Percentiles rank a stretch among this genome's conserved stretches.
These are phyloP conservation scores for Trichosporon coremiiforme DNA, from an alignment of 1,284 basidiomycete genomes.

Conservation along the genomic window DNA sequence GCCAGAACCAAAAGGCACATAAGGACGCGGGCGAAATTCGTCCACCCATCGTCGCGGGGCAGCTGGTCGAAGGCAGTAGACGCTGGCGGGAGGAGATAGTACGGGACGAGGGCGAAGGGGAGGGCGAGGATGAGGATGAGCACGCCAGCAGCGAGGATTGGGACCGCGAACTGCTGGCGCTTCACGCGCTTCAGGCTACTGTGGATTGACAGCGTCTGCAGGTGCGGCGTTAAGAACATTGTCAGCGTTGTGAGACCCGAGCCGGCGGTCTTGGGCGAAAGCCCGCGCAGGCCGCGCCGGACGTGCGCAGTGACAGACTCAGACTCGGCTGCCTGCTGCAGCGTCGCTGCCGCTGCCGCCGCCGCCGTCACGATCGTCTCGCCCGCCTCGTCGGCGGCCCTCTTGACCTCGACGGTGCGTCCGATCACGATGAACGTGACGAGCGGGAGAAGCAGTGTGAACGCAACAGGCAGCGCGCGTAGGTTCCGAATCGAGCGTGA, in stretches of 20 bases:
- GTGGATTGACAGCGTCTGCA: slow-evolving; percentile 55
- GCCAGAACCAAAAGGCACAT: slow-evolving; percentile 48
- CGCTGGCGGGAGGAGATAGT: slow-evolving; percentile 50
- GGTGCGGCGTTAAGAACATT: slow-evolving; percentile 54
- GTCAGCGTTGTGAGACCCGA: slow-evolving; percentile 53
- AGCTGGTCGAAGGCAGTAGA: slow-evolving; percentile 45
- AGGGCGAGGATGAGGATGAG: slow-evolving; percentile 49
- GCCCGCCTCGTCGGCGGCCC: slow-evolving; percentile 36
- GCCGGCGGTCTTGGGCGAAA: slow-evolving; percentile 43
- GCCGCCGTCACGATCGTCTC: slow-evolving; percentile 14
- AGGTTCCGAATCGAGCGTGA: slow-evolving; percentile 41
- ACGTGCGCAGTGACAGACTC: slow-evolving; percentile 17
- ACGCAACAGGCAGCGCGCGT: slow-evolving; percentile 36
- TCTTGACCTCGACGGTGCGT: slow-evolving; percentile 52
- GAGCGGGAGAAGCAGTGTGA: slow-evolving; percentile 49
- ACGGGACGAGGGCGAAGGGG: slow-evolving; percentile 56
- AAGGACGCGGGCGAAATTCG: slow-evolving; percentile 52
- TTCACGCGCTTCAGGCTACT: slow-evolving; percentile 45
- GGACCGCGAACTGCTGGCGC: slow-evolving; percentile 47
- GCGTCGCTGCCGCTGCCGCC: slow-evolving; percentile 44
- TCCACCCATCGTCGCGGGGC: slow-evolving; percentile 50
- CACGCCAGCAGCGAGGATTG: slow-evolving; percentile 45
- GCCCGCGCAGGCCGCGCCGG: slow-evolving; percentile 33
- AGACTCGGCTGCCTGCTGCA: slow-evolving; percentile 5
- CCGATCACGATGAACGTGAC: slow-evolving; percentile 55